These are phyloP conservation scores for Cyberlindnera saturnus DNA, from an alignment of 805 yeast genomes.

Conservation along the genomic window DNA sequence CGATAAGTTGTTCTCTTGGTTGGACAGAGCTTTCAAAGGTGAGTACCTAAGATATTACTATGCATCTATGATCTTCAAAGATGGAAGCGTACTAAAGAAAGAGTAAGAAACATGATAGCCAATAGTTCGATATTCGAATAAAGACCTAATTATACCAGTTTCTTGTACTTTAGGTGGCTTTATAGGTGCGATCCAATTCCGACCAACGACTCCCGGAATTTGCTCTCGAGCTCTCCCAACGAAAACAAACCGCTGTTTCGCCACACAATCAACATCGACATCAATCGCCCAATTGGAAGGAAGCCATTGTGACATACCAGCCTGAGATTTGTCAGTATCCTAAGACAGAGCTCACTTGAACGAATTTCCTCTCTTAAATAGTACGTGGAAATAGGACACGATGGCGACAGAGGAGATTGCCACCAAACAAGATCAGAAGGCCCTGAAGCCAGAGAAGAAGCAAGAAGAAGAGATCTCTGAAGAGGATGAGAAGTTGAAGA, in stretches of 20 bases:
- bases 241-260: not conserved
- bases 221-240: not conserved
- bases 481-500: constrained; percentile 85
- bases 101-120: too few species aligned
- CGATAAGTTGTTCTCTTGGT: constrained; percentile 63
- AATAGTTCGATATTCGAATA: too few species aligned
- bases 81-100: too few species aligned
- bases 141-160: too few species aligned
- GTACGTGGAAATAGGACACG: not conserved
- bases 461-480: constrained; percentile 83
- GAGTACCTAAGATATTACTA: constrained; percentile 17
- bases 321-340: too few species aligned
- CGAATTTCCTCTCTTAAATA: too few species aligned
- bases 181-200: not conserved
- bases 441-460: constrained; percentile 13
- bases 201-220: not conserved
- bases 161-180: too few species aligned
- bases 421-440: constrained; percentile 14
- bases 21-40: constrained; percentile 52
- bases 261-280: not conserved
- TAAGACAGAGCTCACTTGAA: too few species aligned
- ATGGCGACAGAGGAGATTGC: constrained; percentile 15
- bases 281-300: too few species aligned
- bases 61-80: too few species aligned
- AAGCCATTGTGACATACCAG: too few species aligned